Evolutionary conservation across 1,284 basidiomycete species (phyloP).

Genomic region (Entoloma clypeatum): DNA sequence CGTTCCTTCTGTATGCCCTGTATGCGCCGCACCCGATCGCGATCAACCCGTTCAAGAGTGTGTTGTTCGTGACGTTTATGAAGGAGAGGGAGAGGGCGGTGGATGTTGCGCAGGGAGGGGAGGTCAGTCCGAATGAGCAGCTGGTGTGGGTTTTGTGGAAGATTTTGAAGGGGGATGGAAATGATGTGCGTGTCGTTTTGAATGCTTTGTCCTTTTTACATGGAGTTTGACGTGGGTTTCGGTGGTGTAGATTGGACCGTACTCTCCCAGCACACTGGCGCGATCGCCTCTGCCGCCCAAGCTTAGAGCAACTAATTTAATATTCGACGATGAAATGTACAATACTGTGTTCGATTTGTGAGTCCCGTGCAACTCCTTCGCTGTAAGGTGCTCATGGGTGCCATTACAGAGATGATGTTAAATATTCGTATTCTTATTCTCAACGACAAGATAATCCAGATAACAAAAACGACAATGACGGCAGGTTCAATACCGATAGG

Average conservation of each 20-base stretch:
- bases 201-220: slow-evolving; percentile 3
- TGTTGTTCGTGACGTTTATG: slow-evolving; percentile 57
- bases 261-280: slow-evolving; percentile 67
- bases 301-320: slow-evolving; percentile 63
- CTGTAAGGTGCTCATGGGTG: slow-evolving; percentile 20
- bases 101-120: slow-evolving; percentile 45
- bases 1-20: slow-evolving; percentile 71
- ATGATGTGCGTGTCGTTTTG: slow-evolving; percentile 54
- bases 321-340: slow-evolving; percentile 56
- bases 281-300: slow-evolving; percentile 66
- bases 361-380: slow-evolving; percentile 22
- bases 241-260: slow-evolving; percentile 64
- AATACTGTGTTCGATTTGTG: slow-evolving; percentile 43
- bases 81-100: slow-evolving; percentile 61
- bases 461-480: no score
- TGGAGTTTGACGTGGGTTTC: no score
- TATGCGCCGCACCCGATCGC: slow-evolving; percentile 72
- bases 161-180: slow-evolving; percentile 73
- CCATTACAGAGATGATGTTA: slow-evolving; percentile 36
- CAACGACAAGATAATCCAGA: slow-evolving; percentile 31
- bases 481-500: no score
- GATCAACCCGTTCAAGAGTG: slow-evolving; percentile 75
- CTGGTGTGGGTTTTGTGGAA: slow-evolving; percentile 82
- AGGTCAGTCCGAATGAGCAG: slow-evolving; percentile 62
- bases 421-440: slow-evolving; percentile 39